Evolutionary conservation across 306 rosid species (phyloP).

Genomic region (Carpinus fangiana): DNA sequence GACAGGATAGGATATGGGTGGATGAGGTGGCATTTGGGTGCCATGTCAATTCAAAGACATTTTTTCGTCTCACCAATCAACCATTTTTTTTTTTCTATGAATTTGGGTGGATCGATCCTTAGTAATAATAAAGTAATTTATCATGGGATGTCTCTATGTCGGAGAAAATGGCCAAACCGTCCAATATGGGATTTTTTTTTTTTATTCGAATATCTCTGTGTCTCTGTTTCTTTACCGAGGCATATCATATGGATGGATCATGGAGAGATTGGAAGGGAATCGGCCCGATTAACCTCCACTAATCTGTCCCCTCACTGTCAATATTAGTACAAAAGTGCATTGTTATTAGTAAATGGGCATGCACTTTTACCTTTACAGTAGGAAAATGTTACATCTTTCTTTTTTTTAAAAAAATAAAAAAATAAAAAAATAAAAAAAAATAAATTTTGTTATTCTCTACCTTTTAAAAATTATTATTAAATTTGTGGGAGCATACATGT

Average conservation of each 20-base stretch:
- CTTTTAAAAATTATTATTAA: too few relatives aligned
- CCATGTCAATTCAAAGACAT: constrained; percentile 31
- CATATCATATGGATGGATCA: too few relatives aligned
- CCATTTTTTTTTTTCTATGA: constrained; percentile 9
- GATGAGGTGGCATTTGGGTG: constrained; percentile 27
- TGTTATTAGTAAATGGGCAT: not conserved
- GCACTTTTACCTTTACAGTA: not conserved
- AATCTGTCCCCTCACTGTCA: not conserved
- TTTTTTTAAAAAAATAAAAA: too few relatives aligned
- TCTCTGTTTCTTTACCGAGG: not conserved
- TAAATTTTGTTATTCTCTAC: too few relatives aligned
- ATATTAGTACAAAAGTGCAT: not conserved
- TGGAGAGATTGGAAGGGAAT: too few relatives aligned
- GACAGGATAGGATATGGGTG: constrained; percentile 39
- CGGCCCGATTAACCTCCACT: not conserved
- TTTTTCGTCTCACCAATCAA: too few relatives aligned
- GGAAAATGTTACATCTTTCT: too few relatives aligned
- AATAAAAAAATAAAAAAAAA: too few relatives aligned
- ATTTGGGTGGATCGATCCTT: not conserved
- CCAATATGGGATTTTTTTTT: not conserved
- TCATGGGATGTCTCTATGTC: constrained; percentile 49
- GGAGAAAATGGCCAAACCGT: constrained; percentile 41
- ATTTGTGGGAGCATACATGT: too few relatives aligned
- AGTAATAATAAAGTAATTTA: constrained; percentile 32
- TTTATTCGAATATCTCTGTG: not conserved